phyloP scores from a whole-genome alignment of 768 basidiomycete species.

The Wakefieldia striispora region DNA sequence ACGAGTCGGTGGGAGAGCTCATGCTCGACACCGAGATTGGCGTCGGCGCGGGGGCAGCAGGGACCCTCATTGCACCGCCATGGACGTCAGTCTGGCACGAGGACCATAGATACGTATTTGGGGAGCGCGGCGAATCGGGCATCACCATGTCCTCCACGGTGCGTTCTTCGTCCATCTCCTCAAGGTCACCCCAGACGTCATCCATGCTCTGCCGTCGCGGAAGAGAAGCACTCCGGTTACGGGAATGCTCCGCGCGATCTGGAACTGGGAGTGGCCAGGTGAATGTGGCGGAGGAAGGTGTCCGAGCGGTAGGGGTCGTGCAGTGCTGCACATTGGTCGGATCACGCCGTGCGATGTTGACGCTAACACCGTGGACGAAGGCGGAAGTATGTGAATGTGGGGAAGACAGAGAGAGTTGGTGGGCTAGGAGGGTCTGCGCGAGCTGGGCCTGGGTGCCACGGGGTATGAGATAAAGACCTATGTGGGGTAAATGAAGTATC shows the following conservation, averaged over 20 bases:
- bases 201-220: constrained; percentile 25
- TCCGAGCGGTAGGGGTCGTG: constrained; percentile 39
- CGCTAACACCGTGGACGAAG: constrained; percentile 20
- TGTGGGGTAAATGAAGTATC: constrained; percentile 16
- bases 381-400: constrained; percentile 15
- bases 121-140: constrained; percentile 30
- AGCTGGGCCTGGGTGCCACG: constrained; percentile 40
- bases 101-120: constrained; percentile 24
- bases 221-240: constrained; percentile 29
- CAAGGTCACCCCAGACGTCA: constrained; percentile 30
- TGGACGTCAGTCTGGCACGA: constrained; percentile 16
- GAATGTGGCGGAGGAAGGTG: constrained; percentile 30
- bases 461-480: constrained; percentile 17
- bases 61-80: constrained; percentile 16
- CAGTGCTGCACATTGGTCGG: constrained; percentile 39
- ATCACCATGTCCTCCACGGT: constrained; percentile 46
- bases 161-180: constrained; percentile 44
- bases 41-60: constrained; percentile 21
- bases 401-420: constrained; percentile 26
- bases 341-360: constrained; percentile 27
- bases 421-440: constrained; percentile 40
- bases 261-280: constrained; percentile 28
- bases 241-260: constrained; percentile 23
- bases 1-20: constrained; percentile 23
- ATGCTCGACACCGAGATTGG: constrained; percentile 12